Conservation (phyloP, 2,329 filamentous ascomycete genomes). For the Coniella vitis region DNA sequence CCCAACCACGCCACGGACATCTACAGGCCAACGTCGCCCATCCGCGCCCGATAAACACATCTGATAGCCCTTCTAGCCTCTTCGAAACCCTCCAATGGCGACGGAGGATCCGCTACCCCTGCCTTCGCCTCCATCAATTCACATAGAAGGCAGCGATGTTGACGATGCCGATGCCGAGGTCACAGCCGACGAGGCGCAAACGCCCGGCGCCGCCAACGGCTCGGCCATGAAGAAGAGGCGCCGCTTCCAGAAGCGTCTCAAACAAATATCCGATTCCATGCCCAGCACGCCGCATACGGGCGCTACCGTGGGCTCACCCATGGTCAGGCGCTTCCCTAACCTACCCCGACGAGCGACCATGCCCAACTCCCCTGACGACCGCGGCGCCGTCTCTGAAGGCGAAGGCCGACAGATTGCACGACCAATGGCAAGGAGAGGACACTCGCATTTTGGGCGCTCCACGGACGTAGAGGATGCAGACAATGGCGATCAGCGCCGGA, state of each 20-base stretch:
- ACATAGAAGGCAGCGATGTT: conserved; percentile 59
- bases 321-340: conserved; percentile 42
- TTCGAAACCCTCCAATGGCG: conserved; percentile 8
- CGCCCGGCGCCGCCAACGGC: conserved; percentile 27
- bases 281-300: conserved; percentile 56
- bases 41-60: neutral
- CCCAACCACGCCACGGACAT: neutral
- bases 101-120: conserved; percentile 11
- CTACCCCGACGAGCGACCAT: conserved; percentile 60
- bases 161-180: conserved; percentile 73
- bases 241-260: conserved; percentile 49
- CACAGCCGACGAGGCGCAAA: conserved; percentile 68
- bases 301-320: conserved; percentile 34
- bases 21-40: conserved; percentile 30
- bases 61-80: too few species aligned
- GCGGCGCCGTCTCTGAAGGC: conserved; percentile 65
- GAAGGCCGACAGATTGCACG: conserved; percentile 41
- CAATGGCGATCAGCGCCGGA: conserved; percentile 26
- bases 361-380: conserved; percentile 49
- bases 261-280: conserved; percentile 51
- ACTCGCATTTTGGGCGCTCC: conserved; percentile 10
- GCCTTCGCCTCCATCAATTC: conserved; percentile 25
- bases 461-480: conserved; percentile 48
- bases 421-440: conserved; percentile 8
- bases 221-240: conserved; percentile 56